Base-by-base conservation (phyloP, 2,329 filamentous ascomycete genomes). In the Bipolaris victoriae region DNA sequence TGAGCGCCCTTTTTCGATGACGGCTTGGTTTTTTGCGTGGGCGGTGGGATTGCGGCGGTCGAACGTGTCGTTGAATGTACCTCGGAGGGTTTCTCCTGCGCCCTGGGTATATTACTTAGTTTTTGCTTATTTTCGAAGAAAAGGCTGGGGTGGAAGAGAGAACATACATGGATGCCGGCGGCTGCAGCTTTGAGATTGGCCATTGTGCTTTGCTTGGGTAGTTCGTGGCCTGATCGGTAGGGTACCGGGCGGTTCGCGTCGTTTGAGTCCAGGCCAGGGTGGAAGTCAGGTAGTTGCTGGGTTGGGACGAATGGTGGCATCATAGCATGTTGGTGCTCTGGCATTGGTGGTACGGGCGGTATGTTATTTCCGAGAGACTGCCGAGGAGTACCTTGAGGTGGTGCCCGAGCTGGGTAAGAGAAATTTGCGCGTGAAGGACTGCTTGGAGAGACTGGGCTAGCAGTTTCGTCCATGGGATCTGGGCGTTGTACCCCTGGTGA, bases 121-220 rank as follows among this genome's bases (percentile, higher is more conserved):
- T 49, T 18, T 20, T 31, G 3, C 20, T 5, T 35, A n/a, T 15
- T 31, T 22, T 18, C 15, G 1, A 10, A 16, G 7, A 7, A 4
- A 18, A 4, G 10, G 10, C 16, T 16, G 9, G 11, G n/a, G 11
- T 10, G 6, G 10, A 0, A 4, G 44, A 15, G n/a, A 5, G 16
- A 36, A 35, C 71, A 65, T 68, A 75, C 73, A 49, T 76, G 73
- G 16, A 76, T 73, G n/a, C 73, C 73, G 9, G 69, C 70, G 15
- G 70, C 73, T 2, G 73, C 73, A 9, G 69, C 69, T 49, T 72
- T 72, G 15, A 76, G 58, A 36, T 75, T 75, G 7, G 71, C 65
- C 46, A 76, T 48, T 2, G 73, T 75, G 7, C 68, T 67, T 44
- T 64, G 64, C 51, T 69, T 72, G 33, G 69, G 62, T 15, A 61